Conservation (phyloP, 2,329 filamentous ascomycete genomes). For the Neonectria hederae region DNA sequence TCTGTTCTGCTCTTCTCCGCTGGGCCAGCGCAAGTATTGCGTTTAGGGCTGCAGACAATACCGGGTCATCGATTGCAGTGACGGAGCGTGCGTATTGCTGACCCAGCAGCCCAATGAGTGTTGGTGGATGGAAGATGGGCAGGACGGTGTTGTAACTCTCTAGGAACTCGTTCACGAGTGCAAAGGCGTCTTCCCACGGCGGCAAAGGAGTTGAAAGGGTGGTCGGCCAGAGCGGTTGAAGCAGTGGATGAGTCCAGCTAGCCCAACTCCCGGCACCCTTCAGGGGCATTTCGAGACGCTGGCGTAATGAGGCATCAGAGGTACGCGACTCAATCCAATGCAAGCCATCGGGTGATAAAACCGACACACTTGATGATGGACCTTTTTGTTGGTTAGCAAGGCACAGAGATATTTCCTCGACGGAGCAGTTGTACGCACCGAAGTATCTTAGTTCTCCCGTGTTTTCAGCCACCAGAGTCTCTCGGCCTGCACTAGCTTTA, state of each 20-base stretch:
- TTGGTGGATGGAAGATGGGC: conserved; percentile 15
- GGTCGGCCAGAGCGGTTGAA: conserved; percentile 14
- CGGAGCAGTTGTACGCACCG: not conserved
- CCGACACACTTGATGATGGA: conserved; percentile 11
- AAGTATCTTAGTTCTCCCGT: conserved; percentile 18
- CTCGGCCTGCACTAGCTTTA: not conserved
- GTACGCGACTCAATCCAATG: conserved; percentile 16
- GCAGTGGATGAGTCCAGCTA: conserved; percentile 13
- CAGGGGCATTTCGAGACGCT: conserved; percentile 13
- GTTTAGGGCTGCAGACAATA: conserved; percentile 8
- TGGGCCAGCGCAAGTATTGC: conserved; percentile 8
- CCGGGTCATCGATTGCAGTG: conserved; percentile 5
- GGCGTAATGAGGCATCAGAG: conserved; percentile 7
- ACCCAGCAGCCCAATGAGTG: conserved; percentile 9
- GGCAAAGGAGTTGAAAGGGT: conserved; percentile 16
- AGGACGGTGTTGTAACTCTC: conserved; percentile 11
- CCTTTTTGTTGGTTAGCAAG: not conserved
- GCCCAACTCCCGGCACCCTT: conserved; percentile 14
- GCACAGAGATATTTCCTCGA: too few species aligned
- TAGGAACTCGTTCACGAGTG: conserved; percentile 6
- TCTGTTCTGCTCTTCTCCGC: conserved; percentile 4
- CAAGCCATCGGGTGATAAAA: conserved; percentile 10
- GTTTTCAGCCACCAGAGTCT: conserved; percentile 14
- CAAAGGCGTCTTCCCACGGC: conserved; percentile 8
- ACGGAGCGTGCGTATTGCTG: conserved; percentile 4